Conservation (phyloP, 1,284 basidiomycete genomes). For the Ustanciosporium gigantosporum region DNA sequence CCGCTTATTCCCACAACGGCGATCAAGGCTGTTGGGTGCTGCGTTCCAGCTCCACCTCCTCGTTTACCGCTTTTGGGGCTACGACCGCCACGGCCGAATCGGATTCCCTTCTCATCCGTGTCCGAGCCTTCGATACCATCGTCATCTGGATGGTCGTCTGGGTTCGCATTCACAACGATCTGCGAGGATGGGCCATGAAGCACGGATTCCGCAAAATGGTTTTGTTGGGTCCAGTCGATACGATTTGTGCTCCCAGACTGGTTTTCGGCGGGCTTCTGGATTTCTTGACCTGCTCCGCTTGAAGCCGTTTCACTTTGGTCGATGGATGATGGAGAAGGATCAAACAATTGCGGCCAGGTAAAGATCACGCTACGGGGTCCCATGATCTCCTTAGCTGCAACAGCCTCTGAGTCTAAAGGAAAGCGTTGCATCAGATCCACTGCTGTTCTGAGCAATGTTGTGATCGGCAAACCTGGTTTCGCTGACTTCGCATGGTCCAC, state of each 20-base stretch:
- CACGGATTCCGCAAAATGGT: neutral
- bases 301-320: neutral
- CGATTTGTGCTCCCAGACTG: no score
- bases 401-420: constrained; percentile 5
- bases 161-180: constrained; percentile 28
- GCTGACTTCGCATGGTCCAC: neutral
- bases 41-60: neutral
- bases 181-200: constrained; percentile 11
- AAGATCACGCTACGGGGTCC: constrained; percentile 37
- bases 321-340: neutral
- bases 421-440: constrained; percentile 10
- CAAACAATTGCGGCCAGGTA: constrained; percentile 28
- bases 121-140: neutral
- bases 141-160: constrained; percentile 1
- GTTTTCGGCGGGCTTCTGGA: no score
- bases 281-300: neutral
- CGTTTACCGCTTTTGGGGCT: neutral
- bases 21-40: constrained; percentile 9
- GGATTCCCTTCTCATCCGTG: neutral
- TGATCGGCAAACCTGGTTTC: no score
- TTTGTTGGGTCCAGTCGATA: constrained; percentile 2
- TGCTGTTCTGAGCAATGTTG: constrained; percentile 10
- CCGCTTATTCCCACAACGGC: constrained; percentile 31
- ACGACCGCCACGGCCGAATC: no score
- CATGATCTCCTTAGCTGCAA: constrained; percentile 27